phyloP scores from a whole-genome alignment of 371 early-diverging fungal species.

The Thermomucor indicae-seudaticae region DNA sequence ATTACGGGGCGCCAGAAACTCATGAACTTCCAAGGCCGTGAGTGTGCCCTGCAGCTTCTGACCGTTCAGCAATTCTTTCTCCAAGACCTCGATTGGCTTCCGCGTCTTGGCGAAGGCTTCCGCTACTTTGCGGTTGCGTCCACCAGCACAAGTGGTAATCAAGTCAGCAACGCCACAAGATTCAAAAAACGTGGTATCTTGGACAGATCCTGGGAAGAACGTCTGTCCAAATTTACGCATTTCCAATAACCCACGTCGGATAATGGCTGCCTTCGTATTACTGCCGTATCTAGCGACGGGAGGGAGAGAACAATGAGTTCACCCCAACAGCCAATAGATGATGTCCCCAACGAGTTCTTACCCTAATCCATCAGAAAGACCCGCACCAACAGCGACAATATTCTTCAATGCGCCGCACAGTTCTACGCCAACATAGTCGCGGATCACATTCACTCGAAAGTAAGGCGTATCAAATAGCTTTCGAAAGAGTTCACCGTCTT shows the following conservation, averaged over 20 bases:
- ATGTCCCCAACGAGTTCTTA: slow-evolving; percentile 15
- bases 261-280: slow-evolving; percentile 98
- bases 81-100: slow-evolving; percentile 87
- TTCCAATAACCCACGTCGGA: slow-evolving; percentile 95
- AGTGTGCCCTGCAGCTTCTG: slow-evolving; percentile 98
- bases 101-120: slow-evolving; percentile 88
- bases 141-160: slow-evolving; percentile 95
- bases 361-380: slow-evolving; percentile 84
- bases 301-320: slow-evolving; percentile 1
- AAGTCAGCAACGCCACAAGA: slow-evolving; percentile 95
- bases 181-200: slow-evolving; percentile 93
- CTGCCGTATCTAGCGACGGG: slow-evolving; percentile 61
- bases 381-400: slow-evolving; percentile 97
- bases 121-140: slow-evolving; percentile 94
- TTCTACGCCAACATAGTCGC: slow-evolving; percentile 93
- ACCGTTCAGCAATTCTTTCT: slow-evolving; percentile 89
- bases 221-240: slow-evolving; percentile 91
- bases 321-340: slow-evolving; percentile 30
- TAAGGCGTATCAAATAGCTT: slow-evolving; percentile 86
- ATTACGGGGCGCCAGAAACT: slow-evolving; percentile 66
- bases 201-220: slow-evolving; percentile 69
- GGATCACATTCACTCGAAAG: slow-evolving; percentile 82
- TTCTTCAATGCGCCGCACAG: slow-evolving; percentile 99
- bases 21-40: slow-evolving; percentile 87
- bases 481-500: slow-evolving; percentile 76